A percentile compares a stretch with the other conserved stretches of the same genome.
Evolutionary conservation across 345 rosid genomes (phyloP).

Genomic region (Corymbia maculata): DNA sequence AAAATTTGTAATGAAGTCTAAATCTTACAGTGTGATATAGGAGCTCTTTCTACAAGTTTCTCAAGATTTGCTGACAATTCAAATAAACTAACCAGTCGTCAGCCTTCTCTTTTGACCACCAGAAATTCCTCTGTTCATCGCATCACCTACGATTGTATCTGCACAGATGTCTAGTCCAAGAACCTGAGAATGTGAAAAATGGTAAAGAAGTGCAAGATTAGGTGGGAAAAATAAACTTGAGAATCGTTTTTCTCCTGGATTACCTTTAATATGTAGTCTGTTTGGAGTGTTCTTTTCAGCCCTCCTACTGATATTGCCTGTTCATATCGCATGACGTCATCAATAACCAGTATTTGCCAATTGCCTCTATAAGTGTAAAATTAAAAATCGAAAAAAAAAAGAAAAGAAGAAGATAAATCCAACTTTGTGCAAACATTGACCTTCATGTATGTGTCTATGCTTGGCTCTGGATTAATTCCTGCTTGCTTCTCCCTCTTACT

Average conservation of each 20-base stretch:
- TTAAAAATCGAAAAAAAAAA: no score
- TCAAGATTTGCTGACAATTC: not conserved
- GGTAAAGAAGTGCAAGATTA: not conserved
- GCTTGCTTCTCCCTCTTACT: constrained; percentile 36
- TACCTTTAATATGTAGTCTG: constrained; percentile 52
- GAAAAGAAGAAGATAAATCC: not conserved
- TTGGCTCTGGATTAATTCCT: constrained; percentile 36
- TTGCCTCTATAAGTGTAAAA: not conserved
- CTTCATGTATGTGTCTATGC: constrained; percentile 49
- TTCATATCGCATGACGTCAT: not conserved
- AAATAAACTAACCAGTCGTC: constrained; percentile 22
- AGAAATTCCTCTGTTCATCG: constrained; percentile 57
- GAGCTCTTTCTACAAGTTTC: no score
- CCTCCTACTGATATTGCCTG: constrained; percentile 46
- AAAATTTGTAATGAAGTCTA: not conserved
- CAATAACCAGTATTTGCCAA: not conserved
- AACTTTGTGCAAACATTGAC: not conserved
- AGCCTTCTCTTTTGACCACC: constrained; percentile 45
- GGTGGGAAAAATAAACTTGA: not conserved
- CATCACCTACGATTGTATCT: constrained; percentile 60
- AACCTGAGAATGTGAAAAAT: constrained; percentile 21
- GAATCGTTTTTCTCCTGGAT: not conserved
- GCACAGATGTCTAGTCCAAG: constrained; percentile 65
- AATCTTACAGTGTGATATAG: not conserved
- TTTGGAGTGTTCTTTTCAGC: constrained; percentile 25